Percentiles rank a stretch among this genome's conserved stretches.
These are phyloP conservation scores for Emergomyces orientalis DNA, from an alignment of 2,329 filamentous ascomycete species.

Conservation along the genomic window DNA sequence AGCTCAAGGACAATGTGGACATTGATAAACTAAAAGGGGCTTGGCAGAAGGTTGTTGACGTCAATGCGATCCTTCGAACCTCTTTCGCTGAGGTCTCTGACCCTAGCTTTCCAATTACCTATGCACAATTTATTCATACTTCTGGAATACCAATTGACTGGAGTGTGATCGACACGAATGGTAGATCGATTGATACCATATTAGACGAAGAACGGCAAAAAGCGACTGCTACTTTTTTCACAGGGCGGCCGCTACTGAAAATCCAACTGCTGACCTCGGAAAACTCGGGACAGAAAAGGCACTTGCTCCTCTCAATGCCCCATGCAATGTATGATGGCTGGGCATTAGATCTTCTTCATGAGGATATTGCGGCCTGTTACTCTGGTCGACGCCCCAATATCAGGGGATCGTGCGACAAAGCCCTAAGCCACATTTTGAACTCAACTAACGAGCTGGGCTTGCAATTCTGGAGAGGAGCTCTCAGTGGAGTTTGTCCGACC, in stretches of 20 bases:
- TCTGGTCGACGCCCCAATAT: conserved; percentile 39
- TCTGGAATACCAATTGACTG: conserved; percentile 27
- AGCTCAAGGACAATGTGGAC: conserved; percentile 49
- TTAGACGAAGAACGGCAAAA: conserved; percentile 16
- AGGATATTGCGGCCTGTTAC: conserved; percentile 61
- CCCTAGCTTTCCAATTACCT: conserved; percentile 46
- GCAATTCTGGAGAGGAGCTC: conserved; percentile 62
- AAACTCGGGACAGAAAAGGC: conserved; percentile 21
- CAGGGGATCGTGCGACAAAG: conserved; percentile 27
- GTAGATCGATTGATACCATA: conserved; percentile 18
- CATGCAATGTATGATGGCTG: conserved; percentile 88
- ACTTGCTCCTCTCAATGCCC: conserved; percentile 60
- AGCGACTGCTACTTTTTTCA: conserved; percentile 12
- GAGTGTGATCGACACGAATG: conserved; percentile 19
- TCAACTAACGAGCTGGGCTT: conserved; percentile 38
- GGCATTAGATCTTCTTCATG: conserved; percentile 66
- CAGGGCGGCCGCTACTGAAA: conserved; percentile 23
- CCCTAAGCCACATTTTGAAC: conserved; percentile 48
- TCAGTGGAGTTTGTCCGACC: conserved; percentile 44
- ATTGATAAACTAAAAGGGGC: conserved; percentile 48
- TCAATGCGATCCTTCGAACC: conserved; percentile 65
- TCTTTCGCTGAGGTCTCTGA: conserved; percentile 59
- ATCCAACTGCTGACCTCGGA: conserved; percentile 32
- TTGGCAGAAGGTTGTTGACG: conserved; percentile 51
- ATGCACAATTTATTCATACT: conserved; percentile 46